A percentile compares a stretch with the other conserved stretches of the same genome.
phyloP scores from a whole-genome alignment of 306 rosid genomes.

The Pyrus pyrifolia region DNA sequence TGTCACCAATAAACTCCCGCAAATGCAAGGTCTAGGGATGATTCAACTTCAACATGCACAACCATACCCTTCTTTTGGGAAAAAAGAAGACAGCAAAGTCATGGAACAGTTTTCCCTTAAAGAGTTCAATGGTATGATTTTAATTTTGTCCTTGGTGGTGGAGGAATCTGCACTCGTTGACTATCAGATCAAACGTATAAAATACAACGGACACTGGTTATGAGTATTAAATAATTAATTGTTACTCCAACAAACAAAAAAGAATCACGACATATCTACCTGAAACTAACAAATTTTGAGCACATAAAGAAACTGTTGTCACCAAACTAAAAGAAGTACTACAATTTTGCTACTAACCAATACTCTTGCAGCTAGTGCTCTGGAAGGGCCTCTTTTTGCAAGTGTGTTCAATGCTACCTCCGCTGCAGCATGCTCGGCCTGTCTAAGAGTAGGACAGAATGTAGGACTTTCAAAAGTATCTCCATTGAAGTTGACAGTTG shows the following conservation, averaged over 20 bases:
- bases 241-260: background rate
- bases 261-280: background rate
- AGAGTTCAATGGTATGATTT: background rate
- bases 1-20: background rate
- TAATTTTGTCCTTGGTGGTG: background rate
- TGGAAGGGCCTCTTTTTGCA: constrained; percentile 70
- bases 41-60: background rate
- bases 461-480: constrained; percentile 77
- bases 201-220: background rate
- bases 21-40: background rate
- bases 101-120: background rate
- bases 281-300: background rate
- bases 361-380: constrained; percentile 77
- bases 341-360: constrained; percentile 40
- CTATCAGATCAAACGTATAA: background rate
- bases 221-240: background rate
- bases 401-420: constrained; percentile 67
- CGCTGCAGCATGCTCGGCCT: constrained; percentile 86
- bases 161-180: background rate
- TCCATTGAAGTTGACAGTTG: constrained; percentile 76
- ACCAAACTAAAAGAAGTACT: background rate
- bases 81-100: background rate
- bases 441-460: constrained; percentile 72
- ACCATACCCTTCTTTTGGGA: background rate
- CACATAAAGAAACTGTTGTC: background rate